Evolutionary conservation across 1,139 yeast species (phyloP).

Genomic region (Taphrina sp.): DNA sequence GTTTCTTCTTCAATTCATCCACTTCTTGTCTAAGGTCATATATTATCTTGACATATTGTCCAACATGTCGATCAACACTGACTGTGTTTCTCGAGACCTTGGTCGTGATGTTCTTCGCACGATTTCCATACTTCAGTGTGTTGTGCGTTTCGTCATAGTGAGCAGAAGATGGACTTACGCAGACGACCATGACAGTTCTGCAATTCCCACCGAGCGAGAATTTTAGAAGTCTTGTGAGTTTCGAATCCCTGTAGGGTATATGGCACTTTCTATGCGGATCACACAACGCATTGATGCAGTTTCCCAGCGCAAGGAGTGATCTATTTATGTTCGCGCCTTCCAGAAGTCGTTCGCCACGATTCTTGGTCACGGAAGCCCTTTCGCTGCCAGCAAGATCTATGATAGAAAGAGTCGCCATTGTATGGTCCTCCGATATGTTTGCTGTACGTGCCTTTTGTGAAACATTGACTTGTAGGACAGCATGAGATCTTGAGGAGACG

Average conservation of each 20-base stretch:
- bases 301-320: constrained; percentile 84
- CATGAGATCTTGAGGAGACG: constrained; percentile 87
- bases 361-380: constrained; percentile 68
- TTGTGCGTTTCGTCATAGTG: constrained; percentile 75
- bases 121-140: constrained; percentile 85
- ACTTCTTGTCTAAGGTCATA: constrained; percentile 79
- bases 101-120: constrained; percentile 90
- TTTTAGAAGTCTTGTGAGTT: constrained; percentile 79
- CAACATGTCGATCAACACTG: constrained; percentile 78
- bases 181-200: constrained; percentile 71
- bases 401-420: constrained; percentile 65
- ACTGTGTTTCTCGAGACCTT: constrained; percentile 73
- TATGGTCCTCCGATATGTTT: constrained; percentile 48
- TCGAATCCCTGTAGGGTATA: constrained; percentile 89
- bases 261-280: constrained; percentile 67
- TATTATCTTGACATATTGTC: constrained; percentile 80
- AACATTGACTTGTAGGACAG: constrained; percentile 72
- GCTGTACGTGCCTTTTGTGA: constrained; percentile 45
- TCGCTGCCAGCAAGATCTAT: constrained; percentile 98
- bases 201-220: constrained; percentile 90
- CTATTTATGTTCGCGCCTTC: constrained; percentile 93
- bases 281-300: constrained; percentile 89
- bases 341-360: constrained; percentile 64
- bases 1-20: constrained; percentile 57
- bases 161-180: constrained; percentile 73